Base-by-base conservation (phyloP, 208 protist genomes). In the Leptomonas seymouri region DNA sequence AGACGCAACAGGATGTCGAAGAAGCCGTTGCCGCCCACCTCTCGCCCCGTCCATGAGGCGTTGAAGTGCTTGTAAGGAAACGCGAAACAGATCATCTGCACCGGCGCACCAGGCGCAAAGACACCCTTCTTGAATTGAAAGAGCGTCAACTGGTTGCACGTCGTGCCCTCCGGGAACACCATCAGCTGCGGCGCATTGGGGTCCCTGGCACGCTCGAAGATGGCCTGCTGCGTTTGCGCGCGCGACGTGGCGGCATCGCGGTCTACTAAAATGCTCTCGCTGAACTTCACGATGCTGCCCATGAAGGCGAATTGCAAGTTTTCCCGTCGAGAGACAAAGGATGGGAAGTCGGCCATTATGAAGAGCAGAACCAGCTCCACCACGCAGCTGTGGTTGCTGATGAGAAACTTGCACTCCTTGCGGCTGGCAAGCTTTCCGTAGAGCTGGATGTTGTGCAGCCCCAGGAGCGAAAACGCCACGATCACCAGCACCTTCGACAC, bases 141-240 rank as follows among this genome's bases (percentile, higher is more conserved):
- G 14, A 97, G 80, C 8, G 82, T 75, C 36, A 79, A 48, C 53
- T 94, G 86, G 64, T 96, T 97, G 44, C 64, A 72, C 30, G 86
- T 93, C 1, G 91, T 95, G 45, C 94, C 94, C 58, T 97, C 91
- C 8, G 94, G 94, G 76, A 96, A 97, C 41, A 97, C 80, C 67
- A 97, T 80, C 23, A 94, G 67, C 71, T 92, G 91, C 1, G 80
- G 79, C 16, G 67, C 74, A 6, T 76, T 61, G 0, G 78, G 80
- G 64, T 91, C 71, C n/a, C 46, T 77, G 5, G 87, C 83, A n/a
- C 87, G 85, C n/a, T 51, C 60, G 18, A 55, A 58, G 62, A 97
- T 95, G 12, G 75, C 71, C 25, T 73, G 50, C 30, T 86, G 72
- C 34, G 89, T 85, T 60, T 79, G 56, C 53, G 71, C 53, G 9